phyloP scores from a whole-genome alignment of 148 eudicot genomes.

The Cornus suecica region DNA sequence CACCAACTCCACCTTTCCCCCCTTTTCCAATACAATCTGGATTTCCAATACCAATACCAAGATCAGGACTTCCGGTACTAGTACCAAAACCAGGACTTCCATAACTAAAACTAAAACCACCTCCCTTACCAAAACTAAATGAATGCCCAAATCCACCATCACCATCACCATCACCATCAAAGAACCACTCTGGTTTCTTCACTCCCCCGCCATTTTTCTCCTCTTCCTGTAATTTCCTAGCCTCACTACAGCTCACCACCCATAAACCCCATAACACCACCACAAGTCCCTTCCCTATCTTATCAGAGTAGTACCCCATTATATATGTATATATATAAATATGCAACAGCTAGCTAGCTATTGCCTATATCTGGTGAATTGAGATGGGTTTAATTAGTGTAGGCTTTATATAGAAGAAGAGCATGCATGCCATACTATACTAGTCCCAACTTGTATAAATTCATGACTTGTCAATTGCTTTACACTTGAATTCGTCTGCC shows the following conservation, averaged over 20 bases:
- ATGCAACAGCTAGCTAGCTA: neutral
- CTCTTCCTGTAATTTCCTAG: conserved; percentile 9
- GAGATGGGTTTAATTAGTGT: neutral
- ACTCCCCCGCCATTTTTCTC: conserved; percentile 8
- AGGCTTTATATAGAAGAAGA: conserved; percentile 11
- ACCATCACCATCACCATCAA: conserved; percentile 9
- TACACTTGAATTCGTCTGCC: neutral
- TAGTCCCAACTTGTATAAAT: no score
- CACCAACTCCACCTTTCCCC: neutral
- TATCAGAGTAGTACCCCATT: neutral
- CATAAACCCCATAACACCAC: conserved; percentile 5
- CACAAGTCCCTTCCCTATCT: conserved; percentile 11
- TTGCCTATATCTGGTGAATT: neutral
- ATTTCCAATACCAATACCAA: neutral
- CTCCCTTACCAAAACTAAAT: conserved; percentile 10
- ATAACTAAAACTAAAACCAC: conserved; percentile 14
- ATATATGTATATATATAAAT: neutral
- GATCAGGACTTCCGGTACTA: neutral
- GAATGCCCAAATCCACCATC: conserved; percentile 13
- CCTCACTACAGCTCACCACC: conserved; percentile 8
- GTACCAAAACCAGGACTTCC: neutral
- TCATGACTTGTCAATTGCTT: conserved; percentile 12
- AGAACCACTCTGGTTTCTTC: conserved; percentile 17
- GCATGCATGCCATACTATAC: no score
- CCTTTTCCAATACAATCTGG: conserved; percentile 9